phyloP scores from a whole-genome alignment of 2,329 filamentous ascomycete species.

The Aspergillus sp. region DNA sequence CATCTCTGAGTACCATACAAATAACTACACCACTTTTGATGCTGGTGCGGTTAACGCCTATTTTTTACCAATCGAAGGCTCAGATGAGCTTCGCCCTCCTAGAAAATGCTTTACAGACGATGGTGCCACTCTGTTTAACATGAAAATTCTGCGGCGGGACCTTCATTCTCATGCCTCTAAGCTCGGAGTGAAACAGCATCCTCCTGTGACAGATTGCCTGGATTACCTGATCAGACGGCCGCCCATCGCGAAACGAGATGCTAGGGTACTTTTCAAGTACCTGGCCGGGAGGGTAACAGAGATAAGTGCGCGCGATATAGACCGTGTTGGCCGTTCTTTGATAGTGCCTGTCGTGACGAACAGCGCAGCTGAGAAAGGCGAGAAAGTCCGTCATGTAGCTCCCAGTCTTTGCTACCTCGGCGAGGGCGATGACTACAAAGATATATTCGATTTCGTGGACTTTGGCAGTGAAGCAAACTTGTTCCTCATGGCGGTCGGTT shows the following conservation, averaged over 20 bases:
- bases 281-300: conserved; percentile 71
- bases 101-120: conserved; percentile 76
- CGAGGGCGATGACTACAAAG: conserved; percentile 60
- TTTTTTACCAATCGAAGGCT: conserved; percentile 65
- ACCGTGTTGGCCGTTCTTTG: conserved; percentile 53
- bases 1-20: conserved; percentile 66
- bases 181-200: conserved; percentile 78
- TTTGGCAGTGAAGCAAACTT: conserved; percentile 81
- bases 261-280: conserved; percentile 70
- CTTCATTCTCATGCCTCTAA: conserved; percentile 74
- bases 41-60: conserved; percentile 47
- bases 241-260: conserved; percentile 58
- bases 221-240: conserved; percentile 63
- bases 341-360: conserved; percentile 60
- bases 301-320: conserved; percentile 53
- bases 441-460: conserved; percentile 95
- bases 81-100: conserved; percentile 59
- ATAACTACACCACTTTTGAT: conserved; percentile 63
- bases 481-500: conserved; percentile 81
- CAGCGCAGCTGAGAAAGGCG: conserved; percentile 34
- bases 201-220: conserved; percentile 68
- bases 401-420: conserved; percentile 78
- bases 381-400: conserved; percentile 48
- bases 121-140: conserved; percentile 67
- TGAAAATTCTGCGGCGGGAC: conserved; percentile 65